Conservation (phyloP, 768 basidiomycete genomes). For the Arthromyces matolae region DNA sequence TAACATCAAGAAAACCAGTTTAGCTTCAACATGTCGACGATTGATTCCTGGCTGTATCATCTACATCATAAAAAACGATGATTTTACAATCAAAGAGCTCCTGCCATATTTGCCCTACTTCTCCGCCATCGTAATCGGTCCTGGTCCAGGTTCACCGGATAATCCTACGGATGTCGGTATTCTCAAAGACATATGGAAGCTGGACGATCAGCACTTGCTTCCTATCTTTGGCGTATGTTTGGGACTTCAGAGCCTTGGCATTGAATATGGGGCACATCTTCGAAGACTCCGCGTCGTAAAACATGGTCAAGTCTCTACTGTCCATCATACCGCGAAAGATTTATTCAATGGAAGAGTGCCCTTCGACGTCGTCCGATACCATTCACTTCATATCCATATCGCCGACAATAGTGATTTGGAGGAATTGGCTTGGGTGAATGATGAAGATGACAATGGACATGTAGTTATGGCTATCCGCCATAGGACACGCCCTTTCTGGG, state of each 20-base stretch:
- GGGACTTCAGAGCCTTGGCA: slow-evolving; percentile 72
- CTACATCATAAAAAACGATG: slow-evolving; percentile 73
- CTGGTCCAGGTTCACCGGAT: slow-evolving; percentile 77
- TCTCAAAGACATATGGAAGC: slow-evolving; percentile 66
- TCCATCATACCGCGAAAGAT: slow-evolving; percentile 55
- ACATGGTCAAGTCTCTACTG: slow-evolving; percentile 68
- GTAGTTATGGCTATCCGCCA: slow-evolving; percentile 78
- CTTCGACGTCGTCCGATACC: slow-evolving; percentile 70
- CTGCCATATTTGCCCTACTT: slow-evolving; percentile 55
- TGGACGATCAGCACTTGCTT: slow-evolving; percentile 45
- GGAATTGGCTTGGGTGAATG: slow-evolving; percentile 69
- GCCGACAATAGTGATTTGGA: slow-evolving; percentile 47
- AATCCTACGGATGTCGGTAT: slow-evolving; percentile 61
- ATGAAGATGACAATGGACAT: slow-evolving; percentile 59
- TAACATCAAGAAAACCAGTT: slow-evolving; percentile 35
- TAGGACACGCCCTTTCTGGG: slow-evolving; percentile 68
- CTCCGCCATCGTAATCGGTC: slow-evolving; percentile 69
- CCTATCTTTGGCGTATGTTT: slow-evolving; percentile 85
- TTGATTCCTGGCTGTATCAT: slow-evolving; percentile 60
- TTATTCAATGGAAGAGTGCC: slow-evolving; percentile 56
- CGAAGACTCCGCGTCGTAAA: slow-evolving; percentile 64
- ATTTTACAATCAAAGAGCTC: slow-evolving; percentile 47
- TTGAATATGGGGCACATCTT: slow-evolving; percentile 61
- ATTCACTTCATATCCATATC: slow-evolving; percentile 68
- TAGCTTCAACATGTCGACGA: slow-evolving; percentile 65